Base-by-base conservation (phyloP, 495 filamentous ascomycete species). In the Parmelia sp. region DNA sequence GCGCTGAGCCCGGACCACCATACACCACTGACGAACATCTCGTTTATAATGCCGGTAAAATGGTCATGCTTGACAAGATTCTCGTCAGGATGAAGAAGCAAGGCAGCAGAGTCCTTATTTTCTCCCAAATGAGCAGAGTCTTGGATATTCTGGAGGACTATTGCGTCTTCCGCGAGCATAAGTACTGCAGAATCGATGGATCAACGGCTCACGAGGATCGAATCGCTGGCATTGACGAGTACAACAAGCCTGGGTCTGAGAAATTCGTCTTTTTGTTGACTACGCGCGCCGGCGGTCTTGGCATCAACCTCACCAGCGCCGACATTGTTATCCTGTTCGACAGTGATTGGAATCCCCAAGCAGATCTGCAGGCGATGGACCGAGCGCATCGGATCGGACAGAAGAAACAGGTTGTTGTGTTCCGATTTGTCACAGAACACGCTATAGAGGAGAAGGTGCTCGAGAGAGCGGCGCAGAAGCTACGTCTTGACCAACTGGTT, bases 331-430 rank as follows among this genome's bases (percentile, higher is more conserved):
- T 99, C 25, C 85, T 99, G n/a, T 99, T 92, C 71, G 94, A 99
- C 73, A 96, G 92, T 73, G 94, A 99, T 72, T 99, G 94, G 94
- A 99, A 99, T 68, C 94, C 94, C 9, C 94, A 99, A 75, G 94
- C 94, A 21, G 94, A 99, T 84, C 75, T 98, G 55, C 94, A 98
- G 76, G 94, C 94, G 49, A 98, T 98, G 94, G 94, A 98, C 67
- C 89, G 94, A 67, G 94, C 94, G 37, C 94, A 98, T 79, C 90
- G 94, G 76, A 98, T 98, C 72, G 94, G 94, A 55, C 94, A 99
- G 76, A 99, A 90, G 1, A 99, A 99, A 75, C 94, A 99, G 71
- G 94, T 99, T 3, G 82, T 91, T 39, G 94, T 97, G 2, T 99
- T 94, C 77, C 84, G 94, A 62, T 96, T 99, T 66, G 89, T 99